These are phyloP conservation scores for Spiraea crenata DNA, from an alignment of 331 rosid genomes.

Conservation along the genomic window DNA sequence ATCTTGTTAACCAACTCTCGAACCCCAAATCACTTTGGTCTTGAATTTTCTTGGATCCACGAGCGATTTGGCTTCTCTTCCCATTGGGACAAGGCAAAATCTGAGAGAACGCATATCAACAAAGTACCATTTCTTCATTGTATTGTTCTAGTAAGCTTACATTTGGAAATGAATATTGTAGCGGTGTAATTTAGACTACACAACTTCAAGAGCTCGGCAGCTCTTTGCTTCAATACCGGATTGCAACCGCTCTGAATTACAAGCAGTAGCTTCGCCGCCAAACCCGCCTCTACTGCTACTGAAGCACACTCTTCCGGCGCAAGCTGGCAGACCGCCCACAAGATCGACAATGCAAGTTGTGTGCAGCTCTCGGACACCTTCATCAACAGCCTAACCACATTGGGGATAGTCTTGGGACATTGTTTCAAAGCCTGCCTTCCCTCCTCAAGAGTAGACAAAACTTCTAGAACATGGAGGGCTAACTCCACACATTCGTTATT, in stretches of 20 bases:
- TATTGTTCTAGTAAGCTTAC: slow-evolving; percentile 88
- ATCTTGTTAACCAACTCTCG: no score
- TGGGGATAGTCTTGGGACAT: slow-evolving; percentile 59
- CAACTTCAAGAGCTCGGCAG: slow-evolving; percentile 79
- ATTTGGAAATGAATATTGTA: slow-evolving; percentile 74
- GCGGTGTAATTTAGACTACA: slow-evolving; percentile 80
- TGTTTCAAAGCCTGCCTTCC: slow-evolving; percentile 78
- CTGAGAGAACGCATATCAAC: slow-evolving; percentile 24
- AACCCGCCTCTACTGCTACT: slow-evolving; percentile 79
- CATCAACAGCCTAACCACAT: slow-evolving; percentile 73
- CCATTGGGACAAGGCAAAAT: slow-evolving; percentile 18
- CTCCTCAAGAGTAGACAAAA: slow-evolving; percentile 60
- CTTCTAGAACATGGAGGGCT: slow-evolving; percentile 58
- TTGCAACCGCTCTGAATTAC: slow-evolving; percentile 93
- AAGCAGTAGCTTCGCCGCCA: slow-evolving; percentile 75
- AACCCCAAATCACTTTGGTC: slow-evolving; percentile 10
- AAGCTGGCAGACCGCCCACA: slow-evolving; percentile 76
- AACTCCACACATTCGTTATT: slow-evolving; percentile 62
- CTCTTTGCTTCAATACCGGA: slow-evolving; percentile 65
- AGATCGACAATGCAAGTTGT: slow-evolving; percentile 62
- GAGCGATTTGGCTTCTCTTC: slow-evolving; percentile 13
- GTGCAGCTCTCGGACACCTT: slow-evolving; percentile 84
- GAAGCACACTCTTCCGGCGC: slow-evolving; percentile 82
- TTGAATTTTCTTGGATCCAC: slow-evolving; percentile 16
- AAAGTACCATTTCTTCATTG: slow-evolving; percentile 48